Base-by-base conservation (phyloP, 495 filamentous ascomycete genomes). In the Xanthoparmelia taractica region DNA sequence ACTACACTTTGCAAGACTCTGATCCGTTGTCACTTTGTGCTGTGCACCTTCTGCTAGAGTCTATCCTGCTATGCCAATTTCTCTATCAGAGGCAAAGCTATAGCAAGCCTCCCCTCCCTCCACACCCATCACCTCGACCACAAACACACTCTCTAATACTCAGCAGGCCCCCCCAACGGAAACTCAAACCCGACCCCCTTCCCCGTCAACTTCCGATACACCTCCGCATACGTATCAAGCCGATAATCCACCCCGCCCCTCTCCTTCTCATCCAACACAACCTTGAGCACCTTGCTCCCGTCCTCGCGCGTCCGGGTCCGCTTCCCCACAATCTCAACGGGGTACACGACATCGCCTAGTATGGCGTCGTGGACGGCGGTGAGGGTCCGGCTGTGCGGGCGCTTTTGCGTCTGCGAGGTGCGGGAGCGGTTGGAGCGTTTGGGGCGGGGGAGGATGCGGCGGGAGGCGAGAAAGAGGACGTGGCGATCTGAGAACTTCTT, bases 401-500 rank as follows among this genome's bases (percentile, higher is more conserved):
- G 93, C 90, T 97, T 97, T 85, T 98, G 94, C 72, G 87, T 97
- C 75, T 88, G 91, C 70, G 84, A 87, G 77, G 92, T 91, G 80
- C 94, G 94, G 65, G 86, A 90, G 83, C 91, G 92, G 82, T 84
- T 87, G 77, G 89, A 92, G 73, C 94, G 94, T 85, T 96, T 96
- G 74, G 94, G 94, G 72, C 90, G 90, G 74, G 94, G 92, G 61
- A 98, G 89, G 75, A 98, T 98, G 78, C 94, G 93, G 85, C 94
- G 94, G 74, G 93, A 92, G 71, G 93, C 94, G 68, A 98, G 86
- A 86, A 98, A 91, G 75, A 98, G 85, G 77, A 98, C 94, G 81
- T 98, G 94, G 79, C 94, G 93, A 85, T 97, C 94, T 69, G 94
- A 96, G 90, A 98, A 98, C 84, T 97, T 98, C 91, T 98, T 97